These are phyloP conservation scores for Tylopilus intermedius DNA, from an alignment of 768 basidiomycete species.

Conservation along the genomic window DNA sequence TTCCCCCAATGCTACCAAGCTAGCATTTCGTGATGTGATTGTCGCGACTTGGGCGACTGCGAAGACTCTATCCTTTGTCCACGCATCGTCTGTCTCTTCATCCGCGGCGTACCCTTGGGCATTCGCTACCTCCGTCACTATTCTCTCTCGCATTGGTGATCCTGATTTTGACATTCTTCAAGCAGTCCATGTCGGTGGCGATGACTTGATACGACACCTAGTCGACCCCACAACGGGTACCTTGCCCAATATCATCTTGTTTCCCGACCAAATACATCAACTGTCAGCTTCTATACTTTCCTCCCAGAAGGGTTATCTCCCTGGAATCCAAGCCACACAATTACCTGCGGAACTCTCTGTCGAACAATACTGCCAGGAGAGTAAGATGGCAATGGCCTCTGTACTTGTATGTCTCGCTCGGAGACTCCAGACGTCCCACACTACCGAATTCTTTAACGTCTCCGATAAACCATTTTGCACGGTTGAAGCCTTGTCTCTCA, in stretches of 20 bases:
- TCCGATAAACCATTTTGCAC: slow-evolving; percentile 28
- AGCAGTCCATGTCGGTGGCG: slow-evolving; percentile 32
- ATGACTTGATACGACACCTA: slow-evolving; percentile 30
- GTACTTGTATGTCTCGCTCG: slow-evolving; percentile 44
- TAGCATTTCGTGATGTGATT: slow-evolving; percentile 36
- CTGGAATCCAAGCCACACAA: slow-evolving; percentile 28
- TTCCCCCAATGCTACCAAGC: slow-evolving; percentile 15
- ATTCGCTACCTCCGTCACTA: slow-evolving; percentile 18
- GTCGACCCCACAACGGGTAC: slow-evolving; percentile 33
- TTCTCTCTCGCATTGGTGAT: slow-evolving; percentile 25
- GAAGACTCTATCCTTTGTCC: slow-evolving; percentile 26
- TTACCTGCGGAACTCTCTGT: slow-evolving; percentile 24
- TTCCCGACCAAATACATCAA: slow-evolving; percentile 36
- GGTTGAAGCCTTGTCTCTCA: slow-evolving; percentile 35
- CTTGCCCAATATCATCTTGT: slow-evolving; percentile 39
- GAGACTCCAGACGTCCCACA: slow-evolving; percentile 34
- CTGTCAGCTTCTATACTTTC: slow-evolving; percentile 37
- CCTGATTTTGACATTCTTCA: slow-evolving; percentile 35
- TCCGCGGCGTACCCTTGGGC: slow-evolving; percentile 20
- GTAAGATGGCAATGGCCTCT: slow-evolving; percentile 34
- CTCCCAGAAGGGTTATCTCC: slow-evolving; percentile 30
- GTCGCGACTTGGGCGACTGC: slow-evolving; percentile 36
- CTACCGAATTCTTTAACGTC: slow-evolving; percentile 21
- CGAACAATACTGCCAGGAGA: slow-evolving; percentile 21
- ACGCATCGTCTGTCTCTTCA: slow-evolving; percentile 18